A percentile compares a stretch with the other conserved stretches of the same genome.
phyloP scores from a whole-genome alignment of 2,329 filamentous ascomycete genomes.

The Ceratocystis destructans region DNA sequence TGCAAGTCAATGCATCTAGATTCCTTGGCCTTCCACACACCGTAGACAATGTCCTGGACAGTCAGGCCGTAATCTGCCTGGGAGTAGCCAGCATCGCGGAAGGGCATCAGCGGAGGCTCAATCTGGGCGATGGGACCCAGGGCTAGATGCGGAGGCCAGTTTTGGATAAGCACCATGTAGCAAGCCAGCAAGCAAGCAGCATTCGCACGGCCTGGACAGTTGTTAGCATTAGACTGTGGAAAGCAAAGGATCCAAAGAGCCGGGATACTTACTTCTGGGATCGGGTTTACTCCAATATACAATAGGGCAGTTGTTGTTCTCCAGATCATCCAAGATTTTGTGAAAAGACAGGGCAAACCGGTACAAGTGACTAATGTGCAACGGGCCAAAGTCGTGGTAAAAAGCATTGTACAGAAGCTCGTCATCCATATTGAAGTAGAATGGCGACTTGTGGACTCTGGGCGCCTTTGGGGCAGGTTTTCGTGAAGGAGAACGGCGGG shows the following conservation, averaged over 20 bases:
- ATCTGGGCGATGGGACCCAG: conserved; percentile 91
- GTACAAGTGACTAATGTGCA: conserved; percentile 95
- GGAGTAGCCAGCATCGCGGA: conserved; percentile 95
- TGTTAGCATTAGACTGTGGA: conserved; percentile 5
- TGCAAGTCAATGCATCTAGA: conserved; percentile 81
- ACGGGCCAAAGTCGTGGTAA: conserved; percentile 92
- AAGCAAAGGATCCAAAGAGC: not conserved
- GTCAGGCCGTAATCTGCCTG: conserved; percentile 93
- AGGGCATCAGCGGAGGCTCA: conserved; percentile 96
- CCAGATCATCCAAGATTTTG: conserved; percentile 80
- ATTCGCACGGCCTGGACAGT: conserved; percentile 63
- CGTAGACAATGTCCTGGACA: conserved; percentile 95
- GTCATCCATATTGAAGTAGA: conserved; percentile 93
- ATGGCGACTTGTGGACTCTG: conserved; percentile 40
- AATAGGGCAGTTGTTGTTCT: conserved; percentile 77
- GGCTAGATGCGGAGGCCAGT: conserved; percentile 91
- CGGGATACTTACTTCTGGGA: conserved; percentile 52
- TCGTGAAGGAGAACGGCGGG: conserved; percentile 37
- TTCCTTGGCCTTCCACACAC: conserved; percentile 97
- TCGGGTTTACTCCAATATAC: conserved; percentile 95
- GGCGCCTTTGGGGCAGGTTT: conserved; percentile 32
- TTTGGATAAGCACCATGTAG: conserved; percentile 98
- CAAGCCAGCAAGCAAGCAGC: conserved; percentile 88
- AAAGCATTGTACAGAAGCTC: conserved; percentile 93
- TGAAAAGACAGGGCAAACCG: conserved; percentile 92